These are phyloP conservation scores for Ogataea methylovora DNA, from an alignment of 805 yeast genomes.

Conservation along the genomic window DNA sequence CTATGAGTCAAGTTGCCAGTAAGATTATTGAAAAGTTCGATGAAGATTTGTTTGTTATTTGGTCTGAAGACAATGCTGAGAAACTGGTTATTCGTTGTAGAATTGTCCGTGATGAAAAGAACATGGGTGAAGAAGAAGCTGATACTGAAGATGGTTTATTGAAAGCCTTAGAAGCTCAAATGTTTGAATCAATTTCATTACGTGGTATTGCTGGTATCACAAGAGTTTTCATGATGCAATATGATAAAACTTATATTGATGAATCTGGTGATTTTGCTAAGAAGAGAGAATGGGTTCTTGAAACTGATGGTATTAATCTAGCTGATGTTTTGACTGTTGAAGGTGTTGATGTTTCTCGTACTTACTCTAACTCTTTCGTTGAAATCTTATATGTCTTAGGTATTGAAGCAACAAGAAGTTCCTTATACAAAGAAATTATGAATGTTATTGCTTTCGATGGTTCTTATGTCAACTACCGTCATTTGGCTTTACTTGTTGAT, in stretches of 20 bases:
- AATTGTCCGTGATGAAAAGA: slow-evolving; percentile 93
- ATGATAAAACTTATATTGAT: slow-evolving; percentile 64
- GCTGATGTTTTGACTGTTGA: slow-evolving; percentile 92
- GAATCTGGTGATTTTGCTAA: slow-evolving; percentile 81
- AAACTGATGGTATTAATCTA: slow-evolving; percentile 96
- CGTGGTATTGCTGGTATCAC: slow-evolving; percentile 94
- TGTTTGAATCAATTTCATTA: slow-evolving; percentile 89
- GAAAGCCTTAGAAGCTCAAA: slow-evolving; percentile 90
- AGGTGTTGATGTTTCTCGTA: slow-evolving; percentile 87
- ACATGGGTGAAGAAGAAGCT: slow-evolving; percentile 87
- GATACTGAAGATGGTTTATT: slow-evolving; percentile 96
- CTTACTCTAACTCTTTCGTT: slow-evolving; percentile 94
- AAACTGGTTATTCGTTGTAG: slow-evolving; percentile 96
- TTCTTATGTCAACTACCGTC: slow-evolving; percentile 98
- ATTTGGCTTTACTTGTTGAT: slow-evolving; percentile 94
- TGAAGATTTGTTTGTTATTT: slow-evolving; percentile 91
- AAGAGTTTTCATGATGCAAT: slow-evolving; percentile 86
- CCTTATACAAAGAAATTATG: slow-evolving; percentile 87
- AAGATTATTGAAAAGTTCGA: slow-evolving; percentile 89
- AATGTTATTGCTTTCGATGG: slow-evolving; percentile 99
- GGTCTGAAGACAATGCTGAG: slow-evolving; percentile 99
- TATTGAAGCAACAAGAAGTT: slow-evolving; percentile 96
- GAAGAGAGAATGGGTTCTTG: slow-evolving; percentile 95
- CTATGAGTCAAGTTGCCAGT: slow-evolving; percentile 97
- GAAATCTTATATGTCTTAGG: slow-evolving; percentile 93